Percentiles rank a stretch among this genome's conserved stretches.
These are phyloP conservation scores for Dipteronia sinensis DNA, from an alignment of 345 rosid species.

Conservation along the genomic window DNA sequence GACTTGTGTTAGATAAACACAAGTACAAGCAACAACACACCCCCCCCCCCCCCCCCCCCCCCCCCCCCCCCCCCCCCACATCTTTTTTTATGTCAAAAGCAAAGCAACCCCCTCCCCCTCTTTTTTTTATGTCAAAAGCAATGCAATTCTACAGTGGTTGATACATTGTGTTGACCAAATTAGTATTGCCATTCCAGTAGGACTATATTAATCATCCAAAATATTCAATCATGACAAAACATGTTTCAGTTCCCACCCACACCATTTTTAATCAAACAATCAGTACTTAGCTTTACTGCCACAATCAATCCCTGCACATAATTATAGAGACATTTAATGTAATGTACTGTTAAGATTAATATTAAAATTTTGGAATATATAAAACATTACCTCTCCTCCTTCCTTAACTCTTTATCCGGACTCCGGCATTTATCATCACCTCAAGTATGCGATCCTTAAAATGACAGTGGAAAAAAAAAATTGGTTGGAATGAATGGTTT, in stretches of 20 bases:
- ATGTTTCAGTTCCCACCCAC: too few relatives aligned
- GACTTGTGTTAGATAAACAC: not conserved
- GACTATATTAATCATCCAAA: not conserved
- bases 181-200: not conserved
- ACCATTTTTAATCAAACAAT: too few relatives aligned
- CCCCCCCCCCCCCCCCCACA: too few relatives aligned
- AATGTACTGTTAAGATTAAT: conserved; percentile 17
- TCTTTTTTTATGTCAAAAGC: too few relatives aligned
- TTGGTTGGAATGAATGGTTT: conserved; percentile 86
- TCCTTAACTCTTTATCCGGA: conserved; percentile 63
- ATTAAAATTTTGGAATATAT: conserved; percentile 12
- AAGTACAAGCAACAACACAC: too few relatives aligned
- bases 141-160: too few relatives aligned
- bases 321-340: not conserved
- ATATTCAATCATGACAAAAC: not conserved
- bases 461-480: conserved; percentile 94
- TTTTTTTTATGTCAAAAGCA: too few relatives aligned
- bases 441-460: conserved; percentile 94
- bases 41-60: too few relatives aligned
- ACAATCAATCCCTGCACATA: not conserved
- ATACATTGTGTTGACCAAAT: not conserved
- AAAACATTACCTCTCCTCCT: conserved; percentile 75
- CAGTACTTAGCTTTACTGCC: too few relatives aligned
- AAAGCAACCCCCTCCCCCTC: too few relatives aligned
- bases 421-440: conserved; percentile 82